These are phyloP conservation scores for Boletus tomentosulus DNA, from an alignment of 768 basidiomycete species.

Conservation along the genomic window DNA sequence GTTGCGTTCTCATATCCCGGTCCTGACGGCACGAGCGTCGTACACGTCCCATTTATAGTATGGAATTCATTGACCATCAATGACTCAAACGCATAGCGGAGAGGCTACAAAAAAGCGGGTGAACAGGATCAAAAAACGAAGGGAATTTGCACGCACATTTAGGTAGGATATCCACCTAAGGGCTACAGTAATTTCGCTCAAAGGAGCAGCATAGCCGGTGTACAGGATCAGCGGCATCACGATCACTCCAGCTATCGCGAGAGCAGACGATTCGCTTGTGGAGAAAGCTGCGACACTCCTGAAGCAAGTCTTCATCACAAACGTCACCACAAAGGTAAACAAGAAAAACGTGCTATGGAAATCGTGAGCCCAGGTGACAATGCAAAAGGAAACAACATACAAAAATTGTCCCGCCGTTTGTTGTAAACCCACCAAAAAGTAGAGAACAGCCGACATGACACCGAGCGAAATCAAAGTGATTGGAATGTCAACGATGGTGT, in stretches of 20 bases:
- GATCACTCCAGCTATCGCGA: constrained; percentile 29
- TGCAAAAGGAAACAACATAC: constrained; percentile 6
- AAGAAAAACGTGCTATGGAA: constrained; percentile 51
- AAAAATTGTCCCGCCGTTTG: constrained; percentile 14
- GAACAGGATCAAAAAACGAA: constrained; percentile 30
- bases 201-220: constrained; percentile 38
- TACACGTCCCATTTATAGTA: constrained; percentile 33
- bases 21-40: constrained; percentile 31
- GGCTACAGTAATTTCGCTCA: constrained; percentile 1
- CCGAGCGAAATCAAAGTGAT: constrained; percentile 27
- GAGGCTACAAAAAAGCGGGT: constrained; percentile 30
- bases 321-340: constrained; percentile 46
- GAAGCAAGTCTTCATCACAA: constrained; percentile 76
- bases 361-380: constrained; percentile 30
- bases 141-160: constrained; percentile 33
- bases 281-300: constrained; percentile 56
- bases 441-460: constrained; percentile 10
- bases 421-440: constrained; percentile 21
- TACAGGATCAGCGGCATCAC: constrained; percentile 39
- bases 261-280: constrained; percentile 47
- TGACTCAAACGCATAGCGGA: constrained; percentile 23
- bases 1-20: constrained; percentile 32
- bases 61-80: constrained; percentile 49
- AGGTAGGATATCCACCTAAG: constrained; percentile 18
- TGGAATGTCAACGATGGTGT: constrained; percentile 44